Conservation (phyloP, 331 rosid species). For the Malus hybrid region DNA sequence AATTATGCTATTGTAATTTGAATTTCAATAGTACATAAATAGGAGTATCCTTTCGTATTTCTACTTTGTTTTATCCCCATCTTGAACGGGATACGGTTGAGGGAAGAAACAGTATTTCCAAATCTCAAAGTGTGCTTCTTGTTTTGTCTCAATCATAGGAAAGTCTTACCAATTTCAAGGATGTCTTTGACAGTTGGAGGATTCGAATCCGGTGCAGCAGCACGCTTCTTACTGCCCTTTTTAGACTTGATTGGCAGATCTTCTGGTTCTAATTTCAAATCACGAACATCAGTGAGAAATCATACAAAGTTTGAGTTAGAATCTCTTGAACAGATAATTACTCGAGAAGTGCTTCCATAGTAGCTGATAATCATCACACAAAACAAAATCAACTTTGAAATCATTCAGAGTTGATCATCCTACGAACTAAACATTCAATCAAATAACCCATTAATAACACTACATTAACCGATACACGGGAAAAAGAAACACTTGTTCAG, state of each 20-base stretch:
- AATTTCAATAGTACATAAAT: background rate
- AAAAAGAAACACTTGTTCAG: background rate
- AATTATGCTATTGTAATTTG: background rate
- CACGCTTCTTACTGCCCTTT: conserved; percentile 36
- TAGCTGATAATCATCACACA: background rate
- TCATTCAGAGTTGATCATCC: background rate
- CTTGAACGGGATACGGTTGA: background rate
- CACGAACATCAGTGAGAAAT: background rate
- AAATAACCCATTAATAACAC: background rate
- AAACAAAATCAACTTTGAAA: background rate
- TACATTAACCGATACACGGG: background rate
- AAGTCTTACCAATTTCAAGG: conserved; percentile 37
- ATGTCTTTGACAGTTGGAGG: conserved; percentile 20
- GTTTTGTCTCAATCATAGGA: background rate
- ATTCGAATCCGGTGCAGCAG: conserved; percentile 35
- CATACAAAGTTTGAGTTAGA: background rate
- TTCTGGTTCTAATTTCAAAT: background rate
- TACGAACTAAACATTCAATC: background rate
- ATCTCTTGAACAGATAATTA: background rate
- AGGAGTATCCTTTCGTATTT: background rate
- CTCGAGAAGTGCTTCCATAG: background rate
- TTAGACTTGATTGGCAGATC: background rate
- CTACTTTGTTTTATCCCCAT: background rate
- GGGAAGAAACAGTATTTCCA: background rate
- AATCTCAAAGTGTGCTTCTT: background rate